Evolutionary conservation across 2,329 filamentous ascomycete species (phyloP).

Genomic region (Trichoderma endophyticum): DNA sequence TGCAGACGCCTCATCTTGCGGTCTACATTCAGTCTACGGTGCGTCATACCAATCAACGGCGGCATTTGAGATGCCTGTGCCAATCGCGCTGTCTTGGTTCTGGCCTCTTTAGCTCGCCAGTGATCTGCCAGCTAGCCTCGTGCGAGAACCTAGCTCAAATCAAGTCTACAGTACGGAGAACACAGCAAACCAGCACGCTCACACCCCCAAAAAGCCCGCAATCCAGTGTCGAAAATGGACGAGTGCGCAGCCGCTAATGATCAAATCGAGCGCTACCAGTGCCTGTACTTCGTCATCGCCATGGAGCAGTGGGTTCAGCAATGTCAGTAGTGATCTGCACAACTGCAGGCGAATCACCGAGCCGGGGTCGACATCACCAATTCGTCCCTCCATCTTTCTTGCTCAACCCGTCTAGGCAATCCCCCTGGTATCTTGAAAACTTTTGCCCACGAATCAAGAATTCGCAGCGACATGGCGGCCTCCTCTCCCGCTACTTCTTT

Average conservation of each 20-base stretch:
- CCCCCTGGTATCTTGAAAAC: neutral
- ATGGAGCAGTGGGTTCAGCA: neutral
- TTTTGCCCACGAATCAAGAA: slow-evolving; percentile 12
- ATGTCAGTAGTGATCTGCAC: slow-evolving; percentile 9
- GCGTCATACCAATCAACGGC: neutral
- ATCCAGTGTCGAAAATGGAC: neutral
- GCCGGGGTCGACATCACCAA: slow-evolving; percentile 7
- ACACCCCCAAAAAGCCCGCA: neutral
- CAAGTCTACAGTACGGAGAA: neutral
- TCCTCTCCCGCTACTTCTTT: neutral
- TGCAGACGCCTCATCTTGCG: neutral
- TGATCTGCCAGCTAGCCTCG: neutral
- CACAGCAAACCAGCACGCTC: neutral
- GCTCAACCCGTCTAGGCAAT: neutral
- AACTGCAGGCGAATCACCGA: slow-evolving; percentile 10
- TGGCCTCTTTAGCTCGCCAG: neutral
- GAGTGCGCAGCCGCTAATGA: slow-evolving; percentile 2
- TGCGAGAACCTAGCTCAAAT: neutral
- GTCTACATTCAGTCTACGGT: neutral
- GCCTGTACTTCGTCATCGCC: neutral
- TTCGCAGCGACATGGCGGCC: slow-evolving; percentile 12
- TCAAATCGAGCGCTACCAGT: neutral
- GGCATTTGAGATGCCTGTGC: neutral
- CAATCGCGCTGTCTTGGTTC: neutral
- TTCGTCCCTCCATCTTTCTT: slow-evolving; percentile 3